Evolutionary conservation across 2,329 filamentous ascomycete species (phyloP), one percentile per base, ranked within the genome.

Genomic region (Ophiostoma australiae): DNA sequence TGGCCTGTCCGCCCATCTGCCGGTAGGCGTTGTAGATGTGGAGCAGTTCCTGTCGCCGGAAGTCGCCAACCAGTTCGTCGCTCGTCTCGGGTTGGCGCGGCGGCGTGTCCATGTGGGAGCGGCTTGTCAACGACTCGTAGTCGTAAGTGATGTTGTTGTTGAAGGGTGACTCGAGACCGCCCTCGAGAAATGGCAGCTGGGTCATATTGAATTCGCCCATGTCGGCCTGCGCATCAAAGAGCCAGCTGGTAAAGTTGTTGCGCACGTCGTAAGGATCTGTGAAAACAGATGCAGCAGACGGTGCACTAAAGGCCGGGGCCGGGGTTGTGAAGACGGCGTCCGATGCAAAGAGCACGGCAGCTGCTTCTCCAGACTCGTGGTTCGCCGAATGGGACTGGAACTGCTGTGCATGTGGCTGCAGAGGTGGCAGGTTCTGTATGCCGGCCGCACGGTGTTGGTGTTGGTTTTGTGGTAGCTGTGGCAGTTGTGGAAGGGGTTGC

Each of bases 61-160:
- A 76, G 67, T 85, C 83, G 17, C 79, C 79, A 61, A 85, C 78
- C 71, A 81, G 76, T 71, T 84, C 82, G 68, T 84, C 83, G 13
- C 78, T 77, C 55, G 78, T 77, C 55, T 79, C 77, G 39, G 76
- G 74, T 23, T 80, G 78, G 1, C 80, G 78, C 5, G 82, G 80
- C 4, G 82, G 81, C 0, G 82, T 82, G 17, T 83, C 82, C 5
- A 83, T 77, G 48, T 84, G 81, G 2, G 84, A 85, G 10, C 79
- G 77, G 70, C 82, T 84, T 0, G 82, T 81, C 4, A 84, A 77
- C 0, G 83, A 84, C 73, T 85, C 83, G 69, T 84, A 82, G 72
- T 86, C 83, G 73, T 85, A 84, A 70, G 82, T 81, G 37, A 85
- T 82, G 70, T 81, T 82, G 75, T 82, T 84, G 76, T 84, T 84